Evolutionary conservation across 106 monocot genomes (phyloP), one percentile per base, ranked within the genome.

Genomic region (Narthecium ossifragum): DNA sequence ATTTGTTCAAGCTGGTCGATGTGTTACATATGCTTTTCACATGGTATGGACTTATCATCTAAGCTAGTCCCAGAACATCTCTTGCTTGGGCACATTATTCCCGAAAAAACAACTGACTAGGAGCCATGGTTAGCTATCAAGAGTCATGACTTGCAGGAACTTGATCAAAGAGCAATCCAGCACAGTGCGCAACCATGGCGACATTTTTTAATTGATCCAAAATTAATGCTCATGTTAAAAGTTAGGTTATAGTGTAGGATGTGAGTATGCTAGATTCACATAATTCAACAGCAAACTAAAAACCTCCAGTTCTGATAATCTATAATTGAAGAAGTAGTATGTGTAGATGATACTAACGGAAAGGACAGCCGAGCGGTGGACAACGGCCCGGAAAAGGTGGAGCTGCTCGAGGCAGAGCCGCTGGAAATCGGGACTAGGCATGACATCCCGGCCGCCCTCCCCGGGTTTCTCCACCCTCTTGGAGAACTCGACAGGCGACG

Each of bases 371-470:
- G 81, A 68, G 3, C 33, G 64, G 32, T 87, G 66, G 23, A 87
- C 78, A 22, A 72, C 78, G 51, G 62, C 71, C 6, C 81, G 65
- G 55, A 87, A 87, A 14, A 87, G 72, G 20, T 82, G 75, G 34
- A 87, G 61, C 78, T 82, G 86, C 71, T 71, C 78, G 43, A 69
- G 17, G 53, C 86, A 87, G 13, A 87, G 68, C 50, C 66, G 57
- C 36, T 63, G 75, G 65, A 87, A 86, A 34, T 81, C 86, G 1
- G 78, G 47, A 26, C 81, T 87, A 11, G 81, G 81, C 8, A 69
- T 55, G 37, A 84, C 60, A n/a, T n/a, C n/a, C 24, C 55, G n/a
- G 24, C 72, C 71, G 1, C 15, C 12, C 46, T 46, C 54, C 43
- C 65, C 57, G 0, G 8, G 34, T 64, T 54, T 74, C 66, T 73